phyloP scores from a whole-genome alignment of 805 yeast species.

The Candida suzukii region DNA sequence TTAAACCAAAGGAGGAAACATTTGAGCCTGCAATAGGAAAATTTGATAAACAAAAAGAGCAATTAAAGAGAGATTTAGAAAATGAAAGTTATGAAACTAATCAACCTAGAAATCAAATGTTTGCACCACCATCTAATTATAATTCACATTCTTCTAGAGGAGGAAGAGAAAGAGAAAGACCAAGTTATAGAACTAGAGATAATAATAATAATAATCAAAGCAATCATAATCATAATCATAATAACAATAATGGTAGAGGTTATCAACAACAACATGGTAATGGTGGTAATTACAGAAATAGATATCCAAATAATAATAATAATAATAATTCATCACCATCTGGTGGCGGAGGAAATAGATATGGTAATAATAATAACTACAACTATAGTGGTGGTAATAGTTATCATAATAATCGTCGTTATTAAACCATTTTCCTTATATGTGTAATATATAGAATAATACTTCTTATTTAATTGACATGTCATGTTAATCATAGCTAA shows the following conservation, averaged over 20 bases:
- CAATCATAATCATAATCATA: background rate
- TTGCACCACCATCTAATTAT: constrained; percentile 13
- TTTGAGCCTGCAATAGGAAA: background rate
- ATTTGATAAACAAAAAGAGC: background rate
- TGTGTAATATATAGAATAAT: too few species aligned
- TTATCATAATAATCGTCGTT: background rate
- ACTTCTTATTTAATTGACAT: too few species aligned
- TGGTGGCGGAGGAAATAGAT: too few species aligned
- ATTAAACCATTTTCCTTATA: background rate
- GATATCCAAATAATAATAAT: background rate
- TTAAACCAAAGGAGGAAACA: constrained; percentile 2
- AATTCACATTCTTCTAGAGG: background rate
- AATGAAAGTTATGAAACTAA: constrained; percentile 1
- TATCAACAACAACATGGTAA: background rate
- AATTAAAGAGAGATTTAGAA: background rate
- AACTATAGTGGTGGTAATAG: background rate
- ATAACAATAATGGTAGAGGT: background rate
- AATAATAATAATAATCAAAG: background rate
- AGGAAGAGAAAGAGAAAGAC: background rate
- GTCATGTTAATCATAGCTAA: too few species aligned
- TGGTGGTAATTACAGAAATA: background rate
- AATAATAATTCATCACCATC: too few species aligned
- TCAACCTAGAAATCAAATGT: constrained; percentile 6
- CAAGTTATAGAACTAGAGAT: too few species aligned
- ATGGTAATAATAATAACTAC: background rate